Percentiles rank a stretch among this genome's conserved stretches.
Evolutionary conservation across 305 asterid genomes (phyloP).

Genomic region (Solanum hybrid): DNA sequence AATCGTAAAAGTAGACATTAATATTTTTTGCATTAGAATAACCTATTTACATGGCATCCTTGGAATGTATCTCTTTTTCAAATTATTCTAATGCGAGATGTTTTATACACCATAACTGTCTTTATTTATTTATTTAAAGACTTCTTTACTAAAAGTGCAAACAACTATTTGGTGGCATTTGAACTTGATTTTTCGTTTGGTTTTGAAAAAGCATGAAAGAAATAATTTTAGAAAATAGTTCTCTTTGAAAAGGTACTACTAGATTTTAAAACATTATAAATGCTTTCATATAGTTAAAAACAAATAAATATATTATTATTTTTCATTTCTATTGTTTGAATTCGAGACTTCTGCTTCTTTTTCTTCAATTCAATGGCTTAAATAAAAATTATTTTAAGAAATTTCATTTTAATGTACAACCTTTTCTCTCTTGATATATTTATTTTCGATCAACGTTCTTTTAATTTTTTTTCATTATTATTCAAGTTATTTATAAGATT

Average conservation of each 20-base stretch:
- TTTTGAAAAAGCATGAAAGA: neutral
- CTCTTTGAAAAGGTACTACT: neutral
- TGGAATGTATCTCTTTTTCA: neutral
- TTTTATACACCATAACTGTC: neutral
- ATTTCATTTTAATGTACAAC: neutral
- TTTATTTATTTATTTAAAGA: neutral
- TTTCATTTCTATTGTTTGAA: neutral
- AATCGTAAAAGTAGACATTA: neutral
- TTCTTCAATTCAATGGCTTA: neutral
- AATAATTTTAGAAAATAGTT: neutral
- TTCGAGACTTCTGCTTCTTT: neutral
- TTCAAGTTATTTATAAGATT: neutral
- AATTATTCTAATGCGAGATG: neutral
- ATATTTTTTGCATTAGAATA: neutral
- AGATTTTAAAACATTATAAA: neutral
- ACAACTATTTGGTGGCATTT: neutral
- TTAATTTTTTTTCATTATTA: neutral
- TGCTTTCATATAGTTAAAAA: neutral
- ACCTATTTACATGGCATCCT: too few relatives aligned
- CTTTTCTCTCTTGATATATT: neutral
- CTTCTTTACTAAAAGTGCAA: neutral
- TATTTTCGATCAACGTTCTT: neutral
- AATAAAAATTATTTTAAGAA: neutral
- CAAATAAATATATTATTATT: neutral
- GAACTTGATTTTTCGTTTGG: neutral